Evolutionary conservation across 2,329 filamentous ascomycete genomes (phyloP).

Genomic region (Aotearoamyces nothofagi): DNA sequence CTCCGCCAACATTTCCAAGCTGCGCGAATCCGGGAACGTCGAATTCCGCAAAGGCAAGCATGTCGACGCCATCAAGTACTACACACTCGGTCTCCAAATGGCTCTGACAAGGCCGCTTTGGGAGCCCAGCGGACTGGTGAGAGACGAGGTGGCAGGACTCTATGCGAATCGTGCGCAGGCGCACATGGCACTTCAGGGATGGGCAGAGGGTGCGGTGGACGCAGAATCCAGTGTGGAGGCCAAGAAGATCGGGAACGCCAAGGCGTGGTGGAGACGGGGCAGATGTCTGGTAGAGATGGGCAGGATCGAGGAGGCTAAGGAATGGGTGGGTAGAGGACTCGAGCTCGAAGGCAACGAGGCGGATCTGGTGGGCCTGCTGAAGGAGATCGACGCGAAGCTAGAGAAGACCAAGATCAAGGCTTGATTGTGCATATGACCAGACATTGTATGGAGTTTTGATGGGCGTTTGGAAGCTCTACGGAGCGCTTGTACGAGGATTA

Average conservation of each 20-base stretch:
- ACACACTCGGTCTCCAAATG: slow-evolving; percentile 83
- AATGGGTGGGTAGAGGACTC: slow-evolving; percentile 62
- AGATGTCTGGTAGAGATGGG: slow-evolving; percentile 87
- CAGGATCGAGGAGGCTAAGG: slow-evolving; percentile 62
- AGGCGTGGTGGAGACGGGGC: slow-evolving; percentile 86
- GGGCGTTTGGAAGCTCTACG: too few species aligned
- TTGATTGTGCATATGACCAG: too few species aligned
- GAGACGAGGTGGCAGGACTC: slow-evolving; percentile 69
- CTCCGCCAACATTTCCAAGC: slow-evolving; percentile 72
- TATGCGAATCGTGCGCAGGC: slow-evolving; percentile 84
- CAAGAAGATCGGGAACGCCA: slow-evolving; percentile 74
- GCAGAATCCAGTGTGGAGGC: slow-evolving; percentile 80
- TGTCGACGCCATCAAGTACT: slow-evolving; percentile 63
- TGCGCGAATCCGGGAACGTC: slow-evolving; percentile 74
- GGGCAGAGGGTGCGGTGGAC: slow-evolving; percentile 78
- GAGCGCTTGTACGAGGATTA: too few species aligned
- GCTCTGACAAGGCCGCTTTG: slow-evolving; percentile 66
- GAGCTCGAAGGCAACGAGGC: slow-evolving; percentile 67
- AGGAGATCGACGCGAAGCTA: slow-evolving; percentile 39
- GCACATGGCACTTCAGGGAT: slow-evolving; percentile 66
- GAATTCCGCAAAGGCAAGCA: slow-evolving; percentile 67
- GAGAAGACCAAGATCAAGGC: slow-evolving; percentile 8
- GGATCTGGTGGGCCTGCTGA: slow-evolving; percentile 47
- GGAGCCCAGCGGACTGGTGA: slow-evolving; percentile 72
- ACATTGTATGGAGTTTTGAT: too few species aligned